Percentiles rank a stretch among this genome's conserved stretches.
phyloP scores from a whole-genome alignment of 2,329 filamentous ascomycete genomes.

The Penicillium brasilianum region DNA sequence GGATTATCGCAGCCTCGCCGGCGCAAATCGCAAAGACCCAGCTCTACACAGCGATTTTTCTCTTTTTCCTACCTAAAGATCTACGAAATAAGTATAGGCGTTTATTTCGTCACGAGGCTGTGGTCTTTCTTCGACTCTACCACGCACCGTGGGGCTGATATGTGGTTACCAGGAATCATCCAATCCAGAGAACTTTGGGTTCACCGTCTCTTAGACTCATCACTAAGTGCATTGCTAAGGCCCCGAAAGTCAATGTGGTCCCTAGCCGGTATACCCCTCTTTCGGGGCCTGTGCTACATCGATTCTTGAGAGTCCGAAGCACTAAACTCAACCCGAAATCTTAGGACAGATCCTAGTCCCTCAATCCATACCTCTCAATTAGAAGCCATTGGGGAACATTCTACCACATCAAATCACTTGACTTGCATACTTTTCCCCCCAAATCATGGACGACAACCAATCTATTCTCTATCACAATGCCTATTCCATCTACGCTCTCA shows the following conservation, averaged over 20 bases:
- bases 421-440: background rate
- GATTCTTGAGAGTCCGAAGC: background rate
- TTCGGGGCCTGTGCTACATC: background rate
- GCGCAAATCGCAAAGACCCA: no score
- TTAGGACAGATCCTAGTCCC: background rate
- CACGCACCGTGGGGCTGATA: background rate
- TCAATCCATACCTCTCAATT: background rate
- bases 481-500: background rate
- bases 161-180: background rate
- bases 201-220: background rate
- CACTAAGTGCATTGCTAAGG: background rate
- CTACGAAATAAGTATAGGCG: background rate
- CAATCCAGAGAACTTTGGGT: background rate
- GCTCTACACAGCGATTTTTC: background rate
- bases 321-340: background rate
- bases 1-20: background rate
- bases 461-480: background rate
- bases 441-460: background rate
- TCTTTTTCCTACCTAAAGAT: background rate
- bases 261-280: background rate
- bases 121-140: background rate
- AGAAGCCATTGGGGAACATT: conserved; percentile 6
- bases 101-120: background rate
- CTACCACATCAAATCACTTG: background rate
- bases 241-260: background rate